A percentile compares a stretch with the other conserved stretches of the same genome.
Evolutionary conservation across 257 asterid species (phyloP).

Genomic region (Ajuga chamaepitys): DNA sequence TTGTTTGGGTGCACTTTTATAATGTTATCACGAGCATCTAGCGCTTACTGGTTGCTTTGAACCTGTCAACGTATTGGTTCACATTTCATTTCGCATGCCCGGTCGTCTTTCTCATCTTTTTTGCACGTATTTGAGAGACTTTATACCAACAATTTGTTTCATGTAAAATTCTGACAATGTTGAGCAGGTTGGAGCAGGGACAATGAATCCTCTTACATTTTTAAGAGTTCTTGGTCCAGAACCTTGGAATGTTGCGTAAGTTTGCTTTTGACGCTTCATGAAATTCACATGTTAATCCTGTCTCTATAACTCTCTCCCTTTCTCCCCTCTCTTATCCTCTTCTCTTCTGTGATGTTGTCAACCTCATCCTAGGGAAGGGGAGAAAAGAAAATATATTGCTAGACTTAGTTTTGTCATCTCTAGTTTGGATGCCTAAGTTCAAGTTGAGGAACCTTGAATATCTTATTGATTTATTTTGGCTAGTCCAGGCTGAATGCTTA

Average conservation of each 20-base stretch:
- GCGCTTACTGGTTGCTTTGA: background rate
- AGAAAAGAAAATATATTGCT: background rate
- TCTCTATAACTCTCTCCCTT: background rate
- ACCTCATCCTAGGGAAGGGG: background rate
- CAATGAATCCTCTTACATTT: constrained; percentile 95
- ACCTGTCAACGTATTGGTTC: constrained; percentile 1
- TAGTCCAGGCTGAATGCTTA: background rate
- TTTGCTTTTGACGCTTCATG: constrained; percentile 12
- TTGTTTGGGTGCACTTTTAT: background rate
- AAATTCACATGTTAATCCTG: background rate
- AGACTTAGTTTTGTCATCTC: background rate
- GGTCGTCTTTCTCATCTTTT: background rate
- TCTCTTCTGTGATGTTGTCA: background rate
- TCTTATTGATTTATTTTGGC: background rate
- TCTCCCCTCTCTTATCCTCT: background rate
- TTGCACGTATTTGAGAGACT: background rate
- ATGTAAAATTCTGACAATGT: constrained; percentile 20
- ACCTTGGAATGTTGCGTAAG: constrained; percentile 99
- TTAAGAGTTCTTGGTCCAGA: constrained; percentile 97
- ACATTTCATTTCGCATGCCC: background rate
- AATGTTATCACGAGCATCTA: background rate
- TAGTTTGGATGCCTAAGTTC: background rate
- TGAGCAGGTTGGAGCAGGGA: constrained; percentile 97
- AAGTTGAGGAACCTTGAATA: background rate
- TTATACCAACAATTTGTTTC: constrained; percentile 9